Base-by-base conservation (phyloP, 1,139 yeast genomes). In the Hemisphaericaspora xylanilytica region DNA sequence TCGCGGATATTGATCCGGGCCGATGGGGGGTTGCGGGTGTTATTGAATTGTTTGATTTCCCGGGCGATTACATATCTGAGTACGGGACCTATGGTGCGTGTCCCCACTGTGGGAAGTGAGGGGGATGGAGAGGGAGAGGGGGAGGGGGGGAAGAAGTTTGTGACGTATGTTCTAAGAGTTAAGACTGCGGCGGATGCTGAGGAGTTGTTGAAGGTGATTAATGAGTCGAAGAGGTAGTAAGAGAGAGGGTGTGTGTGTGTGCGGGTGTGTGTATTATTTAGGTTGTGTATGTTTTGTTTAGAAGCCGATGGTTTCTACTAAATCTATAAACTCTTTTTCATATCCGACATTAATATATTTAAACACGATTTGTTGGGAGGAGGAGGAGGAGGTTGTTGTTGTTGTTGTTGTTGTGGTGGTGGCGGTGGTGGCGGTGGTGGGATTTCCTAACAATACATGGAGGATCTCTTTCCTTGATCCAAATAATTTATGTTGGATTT, bases 11-110 rank as follows among this genome's bases (percentile, higher is more conserved):
- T 92, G 32, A 73, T 92, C 18, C 80, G 97, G 53, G 87, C 96
- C 0, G 97, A 90, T 43, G 96, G 96, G 28, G 80, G 90, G 31
- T 85, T 85, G 34, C 73, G 94, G 49, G 81, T 89, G n/a, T 60
- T 92, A 32, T 66, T 92, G 44, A 92, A 92, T 58, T 67, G 81
- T 15, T 59, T 67, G 15, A 63, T 85, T 8, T 64, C 72, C 41
- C 68, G 73, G 53, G 71, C 72, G 44, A 61, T 85, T 52, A 68
- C 68, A 31, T 80, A 83, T 58, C 64, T 78, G 33, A 87, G 86
- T 7, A 81, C 79, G 49, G 80, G 80, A 12, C 65, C 70, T 13
- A 63, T 73, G 54, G 80, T 85, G 18, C 71, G 81, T 49, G 65
- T 85, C 25, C 82, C 88, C 6, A 75, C 73, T 16, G 67, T 83